Evolutionary conservation across 768 basidiomycete genomes (phyloP).

Genomic region (Pleurotus citrinopileatus): DNA sequence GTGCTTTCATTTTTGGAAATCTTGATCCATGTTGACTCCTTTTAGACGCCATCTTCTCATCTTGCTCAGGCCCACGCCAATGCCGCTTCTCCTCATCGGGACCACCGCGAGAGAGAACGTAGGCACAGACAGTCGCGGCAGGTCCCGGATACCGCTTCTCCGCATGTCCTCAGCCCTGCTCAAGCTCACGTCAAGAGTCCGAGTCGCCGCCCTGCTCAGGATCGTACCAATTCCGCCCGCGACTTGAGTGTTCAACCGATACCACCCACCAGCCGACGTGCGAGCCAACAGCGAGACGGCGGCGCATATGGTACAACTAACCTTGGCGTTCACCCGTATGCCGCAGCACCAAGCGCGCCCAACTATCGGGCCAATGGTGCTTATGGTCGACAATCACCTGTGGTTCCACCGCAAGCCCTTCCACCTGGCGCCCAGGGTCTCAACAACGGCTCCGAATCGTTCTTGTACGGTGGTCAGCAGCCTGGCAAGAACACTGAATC

Average conservation of each 20-base stretch:
- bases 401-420: conserved; percentile 23
- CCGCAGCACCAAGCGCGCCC: conserved; percentile 54
- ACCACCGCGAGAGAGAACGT: conserved; percentile 46
- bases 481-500: conserved; percentile 50
- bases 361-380: conserved; percentile 48
- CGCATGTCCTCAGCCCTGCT: conserved; percentile 62
- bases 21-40: conserved; percentile 10
- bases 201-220: conserved; percentile 43
- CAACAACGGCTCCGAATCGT: conserved; percentile 60
- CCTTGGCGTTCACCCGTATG: conserved; percentile 71
- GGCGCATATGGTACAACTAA: conserved; percentile 34
- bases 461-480: conserved; percentile 56
- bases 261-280: conserved; percentile 63
- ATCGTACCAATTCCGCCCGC: conserved; percentile 46
- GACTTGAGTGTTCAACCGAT: conserved; percentile 66
- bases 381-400: conserved; percentile 60
- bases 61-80: conserved; percentile 54
- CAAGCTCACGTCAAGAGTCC: conserved; percentile 64
- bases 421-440: neutral
- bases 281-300: conserved; percentile 57
- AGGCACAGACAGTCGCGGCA: conserved; percentile 61
- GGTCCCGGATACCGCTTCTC: conserved; percentile 52
- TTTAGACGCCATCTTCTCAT: conserved; percentile 40
- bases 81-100: conserved; percentile 42
- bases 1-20: neutral